Evolutionary conservation across 805 yeast genomes (phyloP).

Genomic region (Candida arabinofermentans): DNA sequence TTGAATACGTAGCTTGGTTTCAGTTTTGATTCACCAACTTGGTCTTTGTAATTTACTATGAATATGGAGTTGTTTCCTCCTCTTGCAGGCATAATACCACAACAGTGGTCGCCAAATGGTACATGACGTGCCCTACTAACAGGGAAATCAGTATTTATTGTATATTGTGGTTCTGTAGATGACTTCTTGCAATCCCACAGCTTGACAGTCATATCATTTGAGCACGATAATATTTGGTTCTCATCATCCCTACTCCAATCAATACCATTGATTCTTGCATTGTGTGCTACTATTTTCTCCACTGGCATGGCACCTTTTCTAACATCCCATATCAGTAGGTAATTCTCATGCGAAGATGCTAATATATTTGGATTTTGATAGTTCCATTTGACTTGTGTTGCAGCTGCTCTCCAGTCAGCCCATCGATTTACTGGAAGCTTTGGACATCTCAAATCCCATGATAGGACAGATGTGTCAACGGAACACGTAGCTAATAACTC

Average conservation of each 20-base stretch:
- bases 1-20: conserved; percentile 58
- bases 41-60: conserved; percentile 46
- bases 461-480: conserved; percentile 79
- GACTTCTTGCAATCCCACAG: conserved; percentile 65
- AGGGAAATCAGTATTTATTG: conserved; percentile 73
- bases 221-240: conserved; percentile 69
- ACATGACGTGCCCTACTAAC: conserved; percentile 83
- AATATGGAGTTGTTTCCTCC: conserved; percentile 73
- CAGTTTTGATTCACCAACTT: conserved; percentile 34
- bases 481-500: conserved; percentile 90
- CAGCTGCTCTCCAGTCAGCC: conserved; percentile 95
- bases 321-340: conserved; percentile 82
- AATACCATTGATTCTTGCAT: conserved; percentile 83
- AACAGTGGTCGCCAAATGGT: conserved; percentile 81
- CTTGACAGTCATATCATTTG: conserved; percentile 81
- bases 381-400: conserved; percentile 95
- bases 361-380: conserved; percentile 66
- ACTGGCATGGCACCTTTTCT: conserved; percentile 79
- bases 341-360: conserved; percentile 83
- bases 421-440: conserved; percentile 67
- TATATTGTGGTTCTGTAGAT: conserved; percentile 44
- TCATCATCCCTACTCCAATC: conserved; percentile 68
- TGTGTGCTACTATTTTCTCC: conserved; percentile 65
- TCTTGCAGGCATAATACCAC: conserved; percentile 85
- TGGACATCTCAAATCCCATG: conserved; percentile 90